These are phyloP conservation scores for Euphorbia celastroides DNA, from an alignment of 441 rosid species.

Conservation along the genomic window DNA sequence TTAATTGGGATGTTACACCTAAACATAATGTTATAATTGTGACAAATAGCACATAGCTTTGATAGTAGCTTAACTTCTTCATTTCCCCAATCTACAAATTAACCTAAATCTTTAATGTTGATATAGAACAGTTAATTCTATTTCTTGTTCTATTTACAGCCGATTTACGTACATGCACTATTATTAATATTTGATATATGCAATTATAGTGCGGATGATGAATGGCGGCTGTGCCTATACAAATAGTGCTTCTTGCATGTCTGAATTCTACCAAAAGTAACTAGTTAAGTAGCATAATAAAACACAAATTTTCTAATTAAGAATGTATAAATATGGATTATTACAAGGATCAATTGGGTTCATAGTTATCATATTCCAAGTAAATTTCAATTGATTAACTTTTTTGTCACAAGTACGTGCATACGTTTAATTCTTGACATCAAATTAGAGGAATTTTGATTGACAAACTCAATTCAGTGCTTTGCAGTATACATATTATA, in stretches of 20 bases:
- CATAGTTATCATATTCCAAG: slow-evolving; percentile 18
- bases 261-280: neutral
- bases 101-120: neutral
- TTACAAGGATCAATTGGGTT: slow-evolving; percentile 16
- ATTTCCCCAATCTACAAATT: neutral
- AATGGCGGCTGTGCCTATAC: slow-evolving; percentile 26
- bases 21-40: neutral
- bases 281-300: slow-evolving; percentile 1
- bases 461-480: no score
- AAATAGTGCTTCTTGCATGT: slow-evolving; percentile 3
- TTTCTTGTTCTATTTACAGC: neutral
- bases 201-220: slow-evolving; percentile 30
- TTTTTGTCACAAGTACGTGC: neutral
- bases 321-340: no score
- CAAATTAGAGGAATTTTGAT: no score
- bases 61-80: neutral
- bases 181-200: neutral
- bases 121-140: neutral
- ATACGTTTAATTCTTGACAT: no score
- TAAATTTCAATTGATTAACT: neutral
- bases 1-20: slow-evolving; percentile 8
- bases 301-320: slow-evolving; percentile 5
- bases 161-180: no score
- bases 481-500: no score
- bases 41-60: neutral